Base-by-base conservation (phyloP, 352 stramenopile genomes). In the Phytopythium delawarense region DNA sequence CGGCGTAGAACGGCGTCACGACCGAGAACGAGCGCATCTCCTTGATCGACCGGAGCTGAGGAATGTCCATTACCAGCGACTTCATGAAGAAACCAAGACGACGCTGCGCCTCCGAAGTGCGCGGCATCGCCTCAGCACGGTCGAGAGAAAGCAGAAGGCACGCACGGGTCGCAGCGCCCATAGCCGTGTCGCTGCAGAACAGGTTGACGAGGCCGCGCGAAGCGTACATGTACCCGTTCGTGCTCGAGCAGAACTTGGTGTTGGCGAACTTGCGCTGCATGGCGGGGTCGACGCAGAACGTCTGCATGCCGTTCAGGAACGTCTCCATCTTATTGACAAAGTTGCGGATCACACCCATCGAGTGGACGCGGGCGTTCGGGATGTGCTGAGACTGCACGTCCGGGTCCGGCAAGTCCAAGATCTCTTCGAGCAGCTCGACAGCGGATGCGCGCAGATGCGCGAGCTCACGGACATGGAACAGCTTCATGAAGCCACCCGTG, bases 321-420 rank as follows among this genome's bases (percentile, higher is more conserved):
- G 67, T 67, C 40, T 94, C 86, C 84, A 91, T 94, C 74, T 94
- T 93, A 45, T 62, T 76, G n/a, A 94, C 86, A 78, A 94, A 94
- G 77, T 93, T 94, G 57, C 86, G 86, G 32, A 91, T 90, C 40
- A 93, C 79, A 57, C 86, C 86, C 62, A 94, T 84, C 23, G 84
- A 86, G 64, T 94, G 86, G 16, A 93, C 79, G 42, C 70, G 74
- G 1, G 77, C 74, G 16, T 79, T 76, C 8, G 73, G 76, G 37
- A 92, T 78, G 56, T 92, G 81, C 64, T 87, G 81, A 5, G 81
- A 92, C 62, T 74, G 75, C 15, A 76, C 71, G 12, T 93, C 84
- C 2, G 87, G 87, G 59, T 95, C 87, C 15, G 87, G 84, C 37
- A 95, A 60, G 58, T 95, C 87, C 37, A 95, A 37, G 52, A 95